Base-by-base conservation (phyloP, 2,329 filamentous ascomycete species). In the Scleromitrula shiraiana region DNA sequence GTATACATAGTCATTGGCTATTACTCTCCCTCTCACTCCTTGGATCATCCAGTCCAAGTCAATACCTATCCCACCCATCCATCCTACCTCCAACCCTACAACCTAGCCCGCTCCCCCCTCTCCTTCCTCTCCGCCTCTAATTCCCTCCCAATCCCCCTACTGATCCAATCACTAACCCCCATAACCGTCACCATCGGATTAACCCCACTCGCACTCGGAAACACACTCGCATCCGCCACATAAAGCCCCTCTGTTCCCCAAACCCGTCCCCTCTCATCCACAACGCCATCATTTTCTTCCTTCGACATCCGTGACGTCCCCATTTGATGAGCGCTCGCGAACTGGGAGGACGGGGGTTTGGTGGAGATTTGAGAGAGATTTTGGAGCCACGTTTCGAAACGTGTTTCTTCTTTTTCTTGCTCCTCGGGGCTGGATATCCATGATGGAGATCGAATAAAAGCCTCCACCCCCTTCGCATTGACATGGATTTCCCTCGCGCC, bases 141-240 rank as follows among this genome's bases (percentile, higher is more conserved):
- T 40, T 78, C 77, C 60, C 64, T 67, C n/a, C 66, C 70, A 37
- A 85, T 63, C 0, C 74, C 72, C 58, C 74, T 69, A 3, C 78
- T 78, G 52, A 86, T 82, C 67, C 76, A 77, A 60, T 85, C 78
- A 41, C 79, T 72, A 58, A 85, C 75, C 1, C 78, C 78, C 85
- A 90, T 88, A 49, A 71, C 75, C 10, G 85, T 88, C 36, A 89
- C 70, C 86, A 91, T 90, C 10, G 86, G 86, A 63, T 90, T 90
- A 24, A 89, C 85, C 1, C 86, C 86, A 62, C 80, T 87, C 9
- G 85, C 84, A 49, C 77, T 83, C 1, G 84, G 86, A 52, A 90
- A 85, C 9, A 88, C 80, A 62, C 82, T 88, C 37, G 83, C 79
- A 64, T 91, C 86, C 8, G 81, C 78, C 15, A 90, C 78, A 61